phyloP scores from a whole-genome alignment of 2,329 filamentous ascomycete species.

The Xylariaceae sp. region DNA sequence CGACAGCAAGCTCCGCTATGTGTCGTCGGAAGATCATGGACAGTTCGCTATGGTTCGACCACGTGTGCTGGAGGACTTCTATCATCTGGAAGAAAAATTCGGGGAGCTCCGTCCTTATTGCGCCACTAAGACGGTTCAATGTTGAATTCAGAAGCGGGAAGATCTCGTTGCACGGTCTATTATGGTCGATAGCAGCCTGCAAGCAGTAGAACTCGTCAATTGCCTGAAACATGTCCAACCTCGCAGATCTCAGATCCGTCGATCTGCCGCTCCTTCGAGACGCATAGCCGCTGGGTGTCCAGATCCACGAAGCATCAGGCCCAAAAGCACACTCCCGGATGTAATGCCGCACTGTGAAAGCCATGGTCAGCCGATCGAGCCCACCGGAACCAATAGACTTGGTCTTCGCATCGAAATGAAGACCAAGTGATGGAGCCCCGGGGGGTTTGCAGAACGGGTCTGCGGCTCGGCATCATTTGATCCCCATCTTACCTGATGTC shows the following conservation, averaged over 20 bases:
- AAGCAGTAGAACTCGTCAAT: slow-evolving; percentile 22
- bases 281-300: slow-evolving; percentile 14
- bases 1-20: slow-evolving; percentile 20
- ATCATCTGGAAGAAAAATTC: slow-evolving; percentile 24
- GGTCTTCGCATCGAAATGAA: not conserved
- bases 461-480: not conserved
- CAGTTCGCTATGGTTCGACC: slow-evolving; percentile 20
- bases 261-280: slow-evolving; percentile 5
- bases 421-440: not conserved
- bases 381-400: not conserved
- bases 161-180: slow-evolving; percentile 13
- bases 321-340: slow-evolving; percentile 17
- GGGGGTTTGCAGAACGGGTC: not conserved
- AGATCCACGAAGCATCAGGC: slow-evolving; percentile 16
- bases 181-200: slow-evolving; percentile 20
- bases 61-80: slow-evolving; percentile 21
- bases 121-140: slow-evolving; percentile 18
- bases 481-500: slow-evolving; percentile 17
- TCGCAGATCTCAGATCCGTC: slow-evolving; percentile 9
- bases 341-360: slow-evolving; percentile 18
- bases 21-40: slow-evolving; percentile 22
- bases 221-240: slow-evolving; percentile 18
- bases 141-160: slow-evolving; percentile 22
- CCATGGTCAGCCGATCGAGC: slow-evolving; percentile 5
- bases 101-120: slow-evolving; percentile 20